A percentile compares a stretch with the other conserved stretches of the same genome.
phyloP scores from a whole-genome alignment of 441 rosid genomes.

The Corymbia citriodora region DNA sequence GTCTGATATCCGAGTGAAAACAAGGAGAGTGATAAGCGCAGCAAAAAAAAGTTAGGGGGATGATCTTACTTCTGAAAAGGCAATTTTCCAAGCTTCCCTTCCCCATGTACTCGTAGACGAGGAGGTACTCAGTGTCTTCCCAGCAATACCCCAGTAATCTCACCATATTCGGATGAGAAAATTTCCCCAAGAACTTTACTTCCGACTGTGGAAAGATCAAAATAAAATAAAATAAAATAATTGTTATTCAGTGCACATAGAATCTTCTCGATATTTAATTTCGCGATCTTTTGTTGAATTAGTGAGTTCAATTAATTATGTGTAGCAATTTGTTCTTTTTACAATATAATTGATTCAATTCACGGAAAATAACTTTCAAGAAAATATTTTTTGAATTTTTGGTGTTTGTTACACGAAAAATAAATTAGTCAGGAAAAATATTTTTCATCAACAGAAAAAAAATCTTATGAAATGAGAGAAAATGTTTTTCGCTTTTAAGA shows the following conservation, averaged over 20 bases:
- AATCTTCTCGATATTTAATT: background rate
- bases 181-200: constrained; percentile 2
- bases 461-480: too few species aligned
- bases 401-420: too few species aligned
- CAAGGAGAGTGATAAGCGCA: too few species aligned
- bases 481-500: too few species aligned
- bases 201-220: background rate
- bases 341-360: too few species aligned
- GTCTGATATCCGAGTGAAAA: background rate
- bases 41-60: background rate
- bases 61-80: constrained; percentile 10
- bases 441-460: too few species aligned
- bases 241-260: background rate
- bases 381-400: too few species aligned
- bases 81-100: constrained; percentile 11
- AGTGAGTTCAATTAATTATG: too few species aligned
- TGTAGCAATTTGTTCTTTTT: too few species aligned
- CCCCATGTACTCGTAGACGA: constrained; percentile 14
- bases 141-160: constrained; percentile 11
- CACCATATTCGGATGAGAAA: constrained; percentile 14
- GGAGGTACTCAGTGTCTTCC: constrained; percentile 12
- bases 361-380: too few species aligned
- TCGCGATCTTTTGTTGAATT: fast-evolving
- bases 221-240: background rate
- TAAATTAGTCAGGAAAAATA: too few species aligned